These are phyloP conservation scores for Cryptosporidium bovis DNA, from an alignment of 169 alveolate species.

Conservation along the genomic window DNA sequence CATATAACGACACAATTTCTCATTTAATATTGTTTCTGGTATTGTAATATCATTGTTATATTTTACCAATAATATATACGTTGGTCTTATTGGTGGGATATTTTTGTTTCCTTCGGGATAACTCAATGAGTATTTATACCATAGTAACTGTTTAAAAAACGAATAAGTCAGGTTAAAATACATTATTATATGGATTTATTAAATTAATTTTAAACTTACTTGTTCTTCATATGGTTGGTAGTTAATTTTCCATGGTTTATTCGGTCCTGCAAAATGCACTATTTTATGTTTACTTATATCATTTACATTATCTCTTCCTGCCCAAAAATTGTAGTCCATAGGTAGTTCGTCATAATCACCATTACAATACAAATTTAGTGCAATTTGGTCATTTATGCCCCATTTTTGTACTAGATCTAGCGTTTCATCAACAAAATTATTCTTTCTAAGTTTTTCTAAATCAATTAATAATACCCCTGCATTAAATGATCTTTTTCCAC, in stretches of 20 bases:
- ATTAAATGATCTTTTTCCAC: conserved; percentile 62
- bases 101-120: conserved; percentile 32
- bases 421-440: conserved; percentile 42
- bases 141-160: conserved; percentile 22
- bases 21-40: conserved; percentile 24
- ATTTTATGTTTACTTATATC: conserved; percentile 39
- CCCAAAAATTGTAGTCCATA: conserved; percentile 70
- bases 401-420: conserved; percentile 61
- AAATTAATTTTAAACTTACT: conserved; percentile 12
- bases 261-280: conserved; percentile 73
- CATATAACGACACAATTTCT: conserved; percentile 44
- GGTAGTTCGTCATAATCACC: conserved; percentile 74
- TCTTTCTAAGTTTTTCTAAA: conserved; percentile 47
- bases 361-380: conserved; percentile 71
- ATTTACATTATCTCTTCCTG: conserved; percentile 55
- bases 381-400: conserved; percentile 76
- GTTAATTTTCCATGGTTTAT: conserved; percentile 63
- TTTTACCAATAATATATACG: conserved; percentile 29
- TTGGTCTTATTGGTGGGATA: conserved; percentile 42
- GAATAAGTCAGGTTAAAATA: background rate
- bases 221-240: conserved; percentile 72
- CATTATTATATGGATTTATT: background rate
- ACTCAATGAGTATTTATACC: conserved; percentile 45
- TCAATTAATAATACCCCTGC: conserved; percentile 66
- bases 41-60: background rate